Evolutionary conservation across 345 rosid genomes (phyloP).

Genomic region (Conringia planisiliqua): DNA sequence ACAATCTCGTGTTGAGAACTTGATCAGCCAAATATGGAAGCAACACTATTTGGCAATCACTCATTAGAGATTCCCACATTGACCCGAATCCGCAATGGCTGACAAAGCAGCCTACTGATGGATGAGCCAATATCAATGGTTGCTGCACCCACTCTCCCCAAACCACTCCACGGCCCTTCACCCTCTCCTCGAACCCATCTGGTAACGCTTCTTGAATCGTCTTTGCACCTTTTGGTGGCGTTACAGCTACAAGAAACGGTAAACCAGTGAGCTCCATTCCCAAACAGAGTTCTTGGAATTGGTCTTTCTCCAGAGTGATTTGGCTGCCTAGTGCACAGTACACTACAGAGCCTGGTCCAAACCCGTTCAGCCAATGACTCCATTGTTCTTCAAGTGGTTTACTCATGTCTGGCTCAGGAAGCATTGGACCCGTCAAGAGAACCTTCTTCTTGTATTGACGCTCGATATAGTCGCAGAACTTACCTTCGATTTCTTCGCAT

Average conservation of each 20-base stretch:
- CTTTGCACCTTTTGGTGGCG: slow-evolving; percentile 37
- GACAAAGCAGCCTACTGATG: slow-evolving; percentile 42
- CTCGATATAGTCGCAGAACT: slow-evolving; percentile 36
- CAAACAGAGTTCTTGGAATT: slow-evolving; percentile 45
- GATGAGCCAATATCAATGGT: slow-evolving; percentile 29
- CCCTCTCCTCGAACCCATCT: slow-evolving; percentile 38
- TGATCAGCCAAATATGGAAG: slow-evolving; percentile 45
- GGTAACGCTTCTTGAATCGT: slow-evolving; percentile 46
- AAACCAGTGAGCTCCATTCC: slow-evolving; percentile 39
- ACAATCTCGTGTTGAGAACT: slow-evolving; percentile 38
- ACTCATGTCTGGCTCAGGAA: slow-evolving; percentile 23
- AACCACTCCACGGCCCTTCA: slow-evolving; percentile 34
- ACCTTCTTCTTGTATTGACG: slow-evolving; percentile 5
- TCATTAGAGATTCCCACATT: slow-evolving; percentile 46
- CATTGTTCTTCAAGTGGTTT: slow-evolving; percentile 32
- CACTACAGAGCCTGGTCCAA: slow-evolving; percentile 19
- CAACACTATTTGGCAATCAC: slow-evolving; percentile 39
- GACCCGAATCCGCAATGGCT: slow-evolving; percentile 44
- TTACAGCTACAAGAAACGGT: slow-evolving; percentile 38
- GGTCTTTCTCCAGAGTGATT: slow-evolving; percentile 24
- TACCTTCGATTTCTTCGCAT: slow-evolving; percentile 37
- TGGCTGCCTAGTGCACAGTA: slow-evolving; percentile 49
- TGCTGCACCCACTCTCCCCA: slow-evolving; percentile 45
- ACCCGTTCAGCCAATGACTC: slow-evolving; percentile 9
- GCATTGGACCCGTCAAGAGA: slow-evolving; percentile 41